These are phyloP conservation scores for Arabidopsis hybrid DNA, from an alignment of 441 rosid species.

Conservation along the genomic window DNA sequence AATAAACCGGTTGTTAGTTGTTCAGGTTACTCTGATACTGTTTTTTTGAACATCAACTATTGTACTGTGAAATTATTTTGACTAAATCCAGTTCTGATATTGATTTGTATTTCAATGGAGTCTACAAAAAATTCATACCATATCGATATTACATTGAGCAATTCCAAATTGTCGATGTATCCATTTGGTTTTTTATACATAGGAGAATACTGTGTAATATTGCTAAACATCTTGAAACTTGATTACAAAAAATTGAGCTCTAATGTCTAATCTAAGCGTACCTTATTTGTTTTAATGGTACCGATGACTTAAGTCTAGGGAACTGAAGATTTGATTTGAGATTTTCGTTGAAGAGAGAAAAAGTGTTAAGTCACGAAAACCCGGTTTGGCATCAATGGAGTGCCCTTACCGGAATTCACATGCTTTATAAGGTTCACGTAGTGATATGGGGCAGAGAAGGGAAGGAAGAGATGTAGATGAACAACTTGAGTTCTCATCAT, in stretches of 20 bases:
- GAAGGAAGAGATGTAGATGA: constrained; percentile 25
- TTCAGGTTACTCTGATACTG: constrained; percentile 13
- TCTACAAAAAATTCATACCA: background rate
- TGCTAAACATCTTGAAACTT: background rate
- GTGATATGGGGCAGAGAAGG: constrained; percentile 47
- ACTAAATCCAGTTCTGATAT: constrained; percentile 12
- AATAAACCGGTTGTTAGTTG: constrained; percentile 38
- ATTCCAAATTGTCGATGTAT: background rate
- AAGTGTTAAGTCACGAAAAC: constrained; percentile 69
- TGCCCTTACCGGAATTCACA: constrained; percentile 73
- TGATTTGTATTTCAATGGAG: constrained; percentile 17
- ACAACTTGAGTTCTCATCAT: constrained; percentile 4
- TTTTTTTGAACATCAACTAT: constrained; percentile 5
- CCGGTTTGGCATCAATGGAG: constrained; percentile 86
- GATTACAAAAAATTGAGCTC: too few relatives aligned
- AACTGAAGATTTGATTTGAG: too few relatives aligned
- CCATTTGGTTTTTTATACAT: background rate
- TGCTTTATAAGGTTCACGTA: constrained; percentile 71
- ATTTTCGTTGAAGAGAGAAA: constrained; percentile 31
- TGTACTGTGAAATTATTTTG: constrained; percentile 28
- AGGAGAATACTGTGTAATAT: background rate
- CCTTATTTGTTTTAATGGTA: too few relatives aligned
- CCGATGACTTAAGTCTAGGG: too few relatives aligned
- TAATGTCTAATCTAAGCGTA: too few relatives aligned
- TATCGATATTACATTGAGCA: background rate